Evolutionary conservation across 164 flowering plant genomes (phyloP).

Genomic region (Aristolochia fimbriata): DNA sequence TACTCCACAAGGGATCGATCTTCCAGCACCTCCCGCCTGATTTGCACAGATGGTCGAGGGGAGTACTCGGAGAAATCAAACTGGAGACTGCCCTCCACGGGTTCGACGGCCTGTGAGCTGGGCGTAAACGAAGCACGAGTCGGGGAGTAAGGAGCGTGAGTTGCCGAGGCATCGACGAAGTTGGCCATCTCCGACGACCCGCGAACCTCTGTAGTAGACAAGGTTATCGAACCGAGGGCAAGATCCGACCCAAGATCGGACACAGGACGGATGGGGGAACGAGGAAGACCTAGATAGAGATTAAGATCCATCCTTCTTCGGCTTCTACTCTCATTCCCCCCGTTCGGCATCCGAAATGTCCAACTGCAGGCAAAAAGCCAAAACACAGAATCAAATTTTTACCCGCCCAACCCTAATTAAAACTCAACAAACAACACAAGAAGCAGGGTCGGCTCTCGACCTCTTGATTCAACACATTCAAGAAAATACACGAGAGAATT

Average conservation of each 20-base stretch:
- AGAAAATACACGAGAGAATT: too few relatives aligned
- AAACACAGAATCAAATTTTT: too few relatives aligned
- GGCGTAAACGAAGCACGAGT: constrained; percentile 12
- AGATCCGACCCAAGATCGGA: constrained; percentile 25
- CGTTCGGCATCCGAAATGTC: constrained; percentile 9
- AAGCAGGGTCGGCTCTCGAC: too few relatives aligned
- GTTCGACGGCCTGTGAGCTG: constrained; percentile 2
- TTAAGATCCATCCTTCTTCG: constrained; percentile 24
- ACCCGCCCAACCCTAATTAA: too few relatives aligned
- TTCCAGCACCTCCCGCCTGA: neutral
- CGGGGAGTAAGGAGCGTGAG: constrained; percentile 12
- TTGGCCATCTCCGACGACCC: constrained; percentile 9
- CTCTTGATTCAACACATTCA: too few relatives aligned
- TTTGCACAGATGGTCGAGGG: constrained; percentile 2
- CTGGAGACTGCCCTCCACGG: constrained; percentile 1
- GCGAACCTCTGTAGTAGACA: constrained; percentile 2
- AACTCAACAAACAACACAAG: too few relatives aligned
- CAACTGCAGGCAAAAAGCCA: neutral
- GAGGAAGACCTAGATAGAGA: constrained; percentile 24
- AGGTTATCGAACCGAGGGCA: constrained; percentile 12
- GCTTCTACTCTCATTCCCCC: constrained; percentile 6
- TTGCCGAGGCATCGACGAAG: constrained; percentile 2
- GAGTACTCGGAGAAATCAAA: constrained; percentile 3
- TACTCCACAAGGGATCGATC: constrained; percentile 9
- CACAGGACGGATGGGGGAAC: constrained; percentile 10